A percentile compares a stretch with the other conserved stretches of the same genome.
Conservation (phyloP, 495 filamentous ascomycete genomes). For the Tuber magnatum region DNA sequence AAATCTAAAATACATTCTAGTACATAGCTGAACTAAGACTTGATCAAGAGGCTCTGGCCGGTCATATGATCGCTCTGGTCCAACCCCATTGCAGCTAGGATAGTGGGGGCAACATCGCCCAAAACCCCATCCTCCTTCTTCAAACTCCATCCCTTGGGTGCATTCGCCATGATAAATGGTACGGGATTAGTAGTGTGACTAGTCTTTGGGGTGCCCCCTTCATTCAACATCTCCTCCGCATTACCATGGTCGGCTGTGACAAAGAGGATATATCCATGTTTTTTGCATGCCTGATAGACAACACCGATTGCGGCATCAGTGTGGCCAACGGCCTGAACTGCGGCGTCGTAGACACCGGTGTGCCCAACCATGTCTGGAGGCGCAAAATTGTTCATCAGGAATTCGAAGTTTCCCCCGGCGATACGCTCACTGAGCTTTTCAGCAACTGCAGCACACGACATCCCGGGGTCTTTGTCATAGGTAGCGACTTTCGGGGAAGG, state of each 20-base stretch:
- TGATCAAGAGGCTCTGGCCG: constrained; percentile 73
- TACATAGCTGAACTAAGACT: constrained; percentile 45
- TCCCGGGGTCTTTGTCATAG: constrained; percentile 92
- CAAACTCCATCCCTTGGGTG: constrained; percentile 79
- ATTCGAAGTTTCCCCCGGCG: constrained; percentile 71
- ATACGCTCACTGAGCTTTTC: constrained; percentile 80
- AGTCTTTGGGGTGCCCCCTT: constrained; percentile 91
- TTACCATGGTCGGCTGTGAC: constrained; percentile 96
- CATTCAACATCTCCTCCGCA: constrained; percentile 97
- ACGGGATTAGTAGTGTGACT: constrained; percentile 97
- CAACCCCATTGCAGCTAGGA: constrained; percentile 84
- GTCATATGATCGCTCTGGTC: constrained; percentile 87
- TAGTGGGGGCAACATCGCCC: constrained; percentile 90
- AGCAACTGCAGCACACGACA: constrained; percentile 84
- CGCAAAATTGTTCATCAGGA: constrained; percentile 99
- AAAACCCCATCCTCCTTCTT: constrained; percentile 80
- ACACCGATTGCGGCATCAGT: constrained; percentile 90
- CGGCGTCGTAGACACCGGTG: constrained; percentile 95
- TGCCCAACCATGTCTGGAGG: constrained; percentile 99
- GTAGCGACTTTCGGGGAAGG: constrained; percentile 74
- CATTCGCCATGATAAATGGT: constrained; percentile 96
- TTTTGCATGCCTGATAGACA: constrained; percentile 87
- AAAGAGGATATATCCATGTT: constrained; percentile 83
- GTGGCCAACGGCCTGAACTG: constrained; percentile 71
- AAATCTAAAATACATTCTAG: neutral